Percentiles rank a stretch among this genome's conserved stretches.
These are phyloP conservation scores for Phoenix dactylifera DNA, from an alignment of 176 grass and related monocot species.

Conservation along the genomic window DNA sequence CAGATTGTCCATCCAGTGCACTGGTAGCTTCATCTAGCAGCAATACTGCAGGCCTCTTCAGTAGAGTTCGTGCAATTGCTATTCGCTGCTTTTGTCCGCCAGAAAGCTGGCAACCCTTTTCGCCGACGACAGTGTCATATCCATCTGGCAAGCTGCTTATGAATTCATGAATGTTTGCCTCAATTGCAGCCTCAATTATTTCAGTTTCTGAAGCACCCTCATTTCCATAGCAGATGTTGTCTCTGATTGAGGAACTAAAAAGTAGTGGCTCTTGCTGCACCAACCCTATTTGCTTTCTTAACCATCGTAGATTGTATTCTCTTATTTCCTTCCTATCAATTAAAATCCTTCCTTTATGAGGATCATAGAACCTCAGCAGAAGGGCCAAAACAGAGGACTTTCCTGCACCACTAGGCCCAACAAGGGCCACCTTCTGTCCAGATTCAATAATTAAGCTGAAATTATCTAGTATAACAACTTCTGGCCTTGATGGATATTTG, in stretches of 20 bases:
- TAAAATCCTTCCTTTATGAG: constrained; percentile 27
- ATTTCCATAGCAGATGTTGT: constrained; percentile 36
- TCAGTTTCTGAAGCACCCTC: constrained; percentile 33
- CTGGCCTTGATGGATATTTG: constrained; percentile 45
- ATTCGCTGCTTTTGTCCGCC: constrained; percentile 46
- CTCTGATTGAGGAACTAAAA: constrained; percentile 44
- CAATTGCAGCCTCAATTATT: constrained; percentile 30
- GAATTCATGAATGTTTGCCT: constrained; percentile 44
- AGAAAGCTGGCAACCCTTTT: constrained; percentile 37
- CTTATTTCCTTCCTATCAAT: constrained; percentile 34
- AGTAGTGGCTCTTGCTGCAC: constrained; percentile 47
- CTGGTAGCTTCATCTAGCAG: constrained; percentile 55
- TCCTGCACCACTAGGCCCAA: constrained; percentile 50
- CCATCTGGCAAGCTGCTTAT: constrained; percentile 36
- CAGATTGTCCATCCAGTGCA: constrained; percentile 45
- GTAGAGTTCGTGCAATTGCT: constrained; percentile 35
- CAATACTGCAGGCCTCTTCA: constrained; percentile 45
- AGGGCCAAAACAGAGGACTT: constrained; percentile 50
- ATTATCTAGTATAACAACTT: constrained; percentile 30
- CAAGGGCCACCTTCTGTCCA: constrained; percentile 40
- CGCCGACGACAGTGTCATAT: constrained; percentile 35
- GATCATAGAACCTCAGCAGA: constrained; percentile 56
- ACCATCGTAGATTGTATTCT: constrained; percentile 39
- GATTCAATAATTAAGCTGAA: constrained; percentile 35
- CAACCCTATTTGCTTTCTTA: constrained; percentile 38